These are phyloP conservation scores for Xylaria sp. DNA, from an alignment of 2,329 filamentous ascomycete species.

Conservation along the genomic window DNA sequence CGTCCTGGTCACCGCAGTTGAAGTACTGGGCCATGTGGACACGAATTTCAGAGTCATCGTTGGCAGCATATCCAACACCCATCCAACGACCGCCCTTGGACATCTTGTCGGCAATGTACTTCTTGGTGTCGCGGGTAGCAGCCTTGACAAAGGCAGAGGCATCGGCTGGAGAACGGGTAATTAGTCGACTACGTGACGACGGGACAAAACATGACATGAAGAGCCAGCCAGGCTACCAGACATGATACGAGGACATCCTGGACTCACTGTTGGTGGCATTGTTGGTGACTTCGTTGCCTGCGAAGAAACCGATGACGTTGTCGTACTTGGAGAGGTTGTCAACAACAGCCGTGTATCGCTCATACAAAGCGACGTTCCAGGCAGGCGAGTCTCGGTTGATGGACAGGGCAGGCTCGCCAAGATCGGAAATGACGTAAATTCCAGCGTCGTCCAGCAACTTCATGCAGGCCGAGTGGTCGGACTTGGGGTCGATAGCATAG, in stretches of 20 bases:
- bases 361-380: constrained; percentile 65
- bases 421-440: constrained; percentile 73
- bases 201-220: neutral
- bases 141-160: constrained; percentile 77
- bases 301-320: constrained; percentile 78
- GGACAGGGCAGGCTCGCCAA: constrained; percentile 63
- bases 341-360: constrained; percentile 65
- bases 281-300: constrained; percentile 78
- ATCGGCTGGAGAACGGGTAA: constrained; percentile 34
- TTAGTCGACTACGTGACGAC: neutral
- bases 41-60: constrained; percentile 70
- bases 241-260: neutral
- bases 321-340: constrained; percentile 64
- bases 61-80: constrained; percentile 73
- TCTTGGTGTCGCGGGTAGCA: constrained; percentile 73
- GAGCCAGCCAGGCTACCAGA: neutral
- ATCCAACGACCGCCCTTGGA: constrained; percentile 56
- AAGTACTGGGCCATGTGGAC: constrained; percentile 67
- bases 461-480: constrained; percentile 68
- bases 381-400: constrained; percentile 63
- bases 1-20: constrained; percentile 58
- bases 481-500: constrained; percentile 66
- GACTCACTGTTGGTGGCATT: constrained; percentile 58
- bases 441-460: constrained; percentile 60
- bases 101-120: constrained; percentile 64